Base-by-base conservation (phyloP, 2,329 filamentous ascomycete genomes). In the Penicillium vulpinum region DNA sequence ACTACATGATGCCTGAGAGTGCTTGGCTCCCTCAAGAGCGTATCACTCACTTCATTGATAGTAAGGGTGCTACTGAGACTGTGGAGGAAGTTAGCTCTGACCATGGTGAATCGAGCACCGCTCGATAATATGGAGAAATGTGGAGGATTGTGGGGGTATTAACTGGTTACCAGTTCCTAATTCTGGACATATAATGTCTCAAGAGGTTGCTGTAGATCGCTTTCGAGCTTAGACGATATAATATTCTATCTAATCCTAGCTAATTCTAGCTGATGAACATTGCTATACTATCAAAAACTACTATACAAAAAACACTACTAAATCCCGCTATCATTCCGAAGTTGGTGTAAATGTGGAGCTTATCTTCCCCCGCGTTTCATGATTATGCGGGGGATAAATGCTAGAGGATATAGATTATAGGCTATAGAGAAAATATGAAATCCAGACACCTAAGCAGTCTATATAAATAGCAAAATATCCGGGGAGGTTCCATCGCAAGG, bases 1-100 rank as follows among this genome's bases (percentile, higher is more conserved):
- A 79, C 74, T 79, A 77, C 66, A 35, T 80, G n/a, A 78, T 78
- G 58, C 79, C 80, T 0, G 74, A 77, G 41, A 77, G 77, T 4
- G 68, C 71, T 1, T 82, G 79, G 79, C 64, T 82, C 44, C 79
- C 79, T 1, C 73, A 68, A 15, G 68, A 75, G 48, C 71, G 78
- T 15, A 80, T 81, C 44, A 70, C 77, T 53, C 72, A 77, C 56
- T 77, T 77, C 52, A 71, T 77, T 26, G 72, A 77, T 31, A 74
- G 67, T 48, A 75, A 75, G 62, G 73, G 73, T 1, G 68, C 61
- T 10, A 58, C 54, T 13, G 62, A 65, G 54, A 66, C 70, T 0
- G 69, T 72, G 3, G 65, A 73, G 41, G 71, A 73, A 46, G 52
- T 72, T 28, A 39, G 41, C 15, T 22, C 40, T 11, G 46, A 36